Conservation (phyloP, 148 eudicot genomes). For the Fagopyrum esculentum region DNA sequence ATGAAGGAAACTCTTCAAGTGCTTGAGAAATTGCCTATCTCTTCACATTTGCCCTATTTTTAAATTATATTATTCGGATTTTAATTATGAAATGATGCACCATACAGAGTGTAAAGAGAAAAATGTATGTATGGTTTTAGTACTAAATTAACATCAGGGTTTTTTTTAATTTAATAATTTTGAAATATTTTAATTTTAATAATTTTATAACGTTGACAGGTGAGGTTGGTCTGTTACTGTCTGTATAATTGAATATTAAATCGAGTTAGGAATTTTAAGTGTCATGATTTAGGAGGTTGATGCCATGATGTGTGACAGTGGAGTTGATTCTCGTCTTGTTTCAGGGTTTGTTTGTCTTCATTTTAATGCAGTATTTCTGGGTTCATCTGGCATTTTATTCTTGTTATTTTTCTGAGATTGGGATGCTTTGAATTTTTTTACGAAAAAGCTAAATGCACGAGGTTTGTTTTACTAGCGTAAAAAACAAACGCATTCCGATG, state of each 20-base stretch:
- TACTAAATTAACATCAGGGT: neutral
- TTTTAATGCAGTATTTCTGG: neutral
- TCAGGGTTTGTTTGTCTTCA: neutral
- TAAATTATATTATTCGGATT: neutral
- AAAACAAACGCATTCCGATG: too few relatives aligned
- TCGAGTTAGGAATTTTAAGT: neutral
- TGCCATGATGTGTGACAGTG: slow-evolving; percentile 6
- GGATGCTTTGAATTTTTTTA: neutral
- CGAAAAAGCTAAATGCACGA: too few relatives aligned
- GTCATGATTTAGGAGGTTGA: slow-evolving; percentile 5
- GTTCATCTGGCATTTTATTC: slow-evolving; percentile 1
- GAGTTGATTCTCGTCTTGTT: neutral
- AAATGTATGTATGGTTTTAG: neutral
- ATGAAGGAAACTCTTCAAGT: slow-evolving; percentile 84
- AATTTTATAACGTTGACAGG: neutral
- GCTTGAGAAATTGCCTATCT: slow-evolving; percentile 56
- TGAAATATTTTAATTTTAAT: neutral
- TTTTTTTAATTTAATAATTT: neutral
- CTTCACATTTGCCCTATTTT: slow-evolving; percentile 25
- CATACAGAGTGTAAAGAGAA: slow-evolving; percentile 4
- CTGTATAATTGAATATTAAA: neutral
- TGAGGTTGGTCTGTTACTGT: slow-evolving; percentile 7
- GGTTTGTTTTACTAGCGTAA: too few relatives aligned
- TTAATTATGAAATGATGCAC: neutral
- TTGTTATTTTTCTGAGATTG: neutral